Conservation (phyloP, 306 rosid species). For the Mucuna pruriens region DNA sequence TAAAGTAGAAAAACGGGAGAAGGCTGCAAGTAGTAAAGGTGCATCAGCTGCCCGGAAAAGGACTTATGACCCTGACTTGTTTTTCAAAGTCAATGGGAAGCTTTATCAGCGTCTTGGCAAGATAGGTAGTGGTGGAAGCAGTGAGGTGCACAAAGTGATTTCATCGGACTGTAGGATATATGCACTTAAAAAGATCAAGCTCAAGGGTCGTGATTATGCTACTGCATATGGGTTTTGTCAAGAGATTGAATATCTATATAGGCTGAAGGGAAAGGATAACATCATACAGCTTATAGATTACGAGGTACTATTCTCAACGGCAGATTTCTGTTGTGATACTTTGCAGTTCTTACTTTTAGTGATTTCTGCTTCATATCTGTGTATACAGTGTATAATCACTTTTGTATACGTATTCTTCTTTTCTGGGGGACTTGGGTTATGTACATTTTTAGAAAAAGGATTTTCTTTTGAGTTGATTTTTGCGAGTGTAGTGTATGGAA, state of each 20-base stretch:
- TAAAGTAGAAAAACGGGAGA: constrained; percentile 68
- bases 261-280: constrained; percentile 82
- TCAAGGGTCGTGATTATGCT: constrained; percentile 97
- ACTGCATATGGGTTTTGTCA: constrained; percentile 98
- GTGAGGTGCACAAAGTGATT: constrained; percentile 99
- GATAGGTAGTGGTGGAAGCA: constrained; percentile 99
- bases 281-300: constrained; percentile 93
- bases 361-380: constrained; percentile 18
- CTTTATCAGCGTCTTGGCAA: constrained; percentile 98
- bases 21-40: constrained; percentile 61
- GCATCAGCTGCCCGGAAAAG: constrained; percentile 69
- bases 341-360: constrained; percentile 18
- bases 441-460: neutral
- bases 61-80: constrained; percentile 87
- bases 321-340: constrained; percentile 4
- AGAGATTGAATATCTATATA: constrained; percentile 91
- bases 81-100: constrained; percentile 93
- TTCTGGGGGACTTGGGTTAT: neutral
- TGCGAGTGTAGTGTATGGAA: neutral
- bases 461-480: neutral
- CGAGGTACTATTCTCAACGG: constrained; percentile 63
- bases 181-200: constrained; percentile 93
- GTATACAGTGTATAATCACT: neutral
- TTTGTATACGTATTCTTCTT: neutral
- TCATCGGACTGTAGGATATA: constrained; percentile 91